phyloP scores from a whole-genome alignment of 1,284 basidiomycete genomes.

The Boletellus deceptivus region DNA sequence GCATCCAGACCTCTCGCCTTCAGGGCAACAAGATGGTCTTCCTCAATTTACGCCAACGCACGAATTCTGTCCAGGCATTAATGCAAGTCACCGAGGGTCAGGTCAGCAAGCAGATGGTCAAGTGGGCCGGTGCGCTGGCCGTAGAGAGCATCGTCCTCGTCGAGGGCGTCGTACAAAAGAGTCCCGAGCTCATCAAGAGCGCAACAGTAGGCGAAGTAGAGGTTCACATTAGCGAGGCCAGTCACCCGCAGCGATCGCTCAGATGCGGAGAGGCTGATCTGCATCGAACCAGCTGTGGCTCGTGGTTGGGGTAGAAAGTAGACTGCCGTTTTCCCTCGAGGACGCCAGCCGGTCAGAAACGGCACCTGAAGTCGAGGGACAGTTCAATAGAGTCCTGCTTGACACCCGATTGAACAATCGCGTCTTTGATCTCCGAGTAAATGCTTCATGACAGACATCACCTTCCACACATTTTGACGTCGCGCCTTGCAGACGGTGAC shows the following conservation, averaged over 20 bases:
- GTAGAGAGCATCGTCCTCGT: constrained; percentile 93
- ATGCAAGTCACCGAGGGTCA: constrained; percentile 75
- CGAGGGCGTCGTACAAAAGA: constrained; percentile 79
- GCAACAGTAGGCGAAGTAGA: constrained; percentile 89
- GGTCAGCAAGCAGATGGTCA: constrained; percentile 97
- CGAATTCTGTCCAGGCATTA: constrained; percentile 88
- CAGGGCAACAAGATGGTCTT: constrained; percentile 96
- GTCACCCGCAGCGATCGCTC: not conserved
- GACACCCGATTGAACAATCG: constrained; percentile 96
- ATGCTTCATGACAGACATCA: constrained; percentile 24
- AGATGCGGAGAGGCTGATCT: constrained; percentile 3
- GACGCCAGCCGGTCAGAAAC: constrained; percentile 87
- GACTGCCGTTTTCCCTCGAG: constrained; percentile 89
- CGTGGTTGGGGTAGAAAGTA: constrained; percentile 72
- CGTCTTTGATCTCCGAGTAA: constrained; percentile 87
- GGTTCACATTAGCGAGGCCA: constrained; percentile 80
- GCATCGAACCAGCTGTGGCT: constrained; percentile 71
- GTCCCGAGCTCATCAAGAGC: constrained; percentile 89
- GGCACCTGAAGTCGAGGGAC: constrained; percentile 69
- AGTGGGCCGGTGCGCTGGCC: constrained; percentile 80
- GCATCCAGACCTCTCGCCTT: constrained; percentile 89
- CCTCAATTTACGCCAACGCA: constrained; percentile 87
- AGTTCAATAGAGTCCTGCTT: constrained; percentile 75
- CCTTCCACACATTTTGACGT: constrained; percentile 10
- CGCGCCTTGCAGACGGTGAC: constrained; percentile 70